Conservation (phyloP, 129 eudicot genomes). For the Pseudognaphalium luteoalbum region DNA sequence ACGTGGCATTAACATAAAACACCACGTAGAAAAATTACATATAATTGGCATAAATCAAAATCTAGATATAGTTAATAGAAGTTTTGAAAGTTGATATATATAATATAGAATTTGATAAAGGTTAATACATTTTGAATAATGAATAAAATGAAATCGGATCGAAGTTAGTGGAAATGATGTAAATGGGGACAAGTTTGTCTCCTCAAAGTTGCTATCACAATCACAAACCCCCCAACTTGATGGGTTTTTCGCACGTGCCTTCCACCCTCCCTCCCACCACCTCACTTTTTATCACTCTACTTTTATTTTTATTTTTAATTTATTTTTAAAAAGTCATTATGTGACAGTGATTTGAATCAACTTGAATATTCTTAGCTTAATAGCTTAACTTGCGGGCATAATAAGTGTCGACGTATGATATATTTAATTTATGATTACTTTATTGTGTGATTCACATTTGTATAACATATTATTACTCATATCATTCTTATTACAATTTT, state of each 20-base stretch:
- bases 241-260: slow-evolving; percentile 22
- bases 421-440: too few relatives aligned
- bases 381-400: slow-evolving; percentile 6
- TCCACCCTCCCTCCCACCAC: neutral
- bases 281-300: neutral
- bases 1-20: too few relatives aligned
- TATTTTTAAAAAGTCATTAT: neutral
- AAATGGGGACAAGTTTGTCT: neutral
- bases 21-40: too few relatives aligned
- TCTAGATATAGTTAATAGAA: too few relatives aligned
- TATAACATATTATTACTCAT: too few relatives aligned
- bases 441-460: too few relatives aligned
- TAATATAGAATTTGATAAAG: too few relatives aligned
- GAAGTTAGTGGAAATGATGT: neutral
- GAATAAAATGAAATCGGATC: too few relatives aligned
- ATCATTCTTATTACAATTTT: too few relatives aligned
- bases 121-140: too few relatives aligned
- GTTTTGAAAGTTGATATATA: too few relatives aligned
- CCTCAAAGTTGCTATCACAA: slow-evolving; percentile 11
- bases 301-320: neutral
- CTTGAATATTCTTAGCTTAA: slow-evolving; percentile 16
- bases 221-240: neutral
- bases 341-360: slow-evolving; percentile 2
- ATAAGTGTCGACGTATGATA: neutral
- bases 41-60: too few relatives aligned